Evolutionary conservation across 768 basidiomycete species (phyloP), one percentile per base, ranked within the genome.

Genomic region (Omphalotus guepiniiformis): DNA sequence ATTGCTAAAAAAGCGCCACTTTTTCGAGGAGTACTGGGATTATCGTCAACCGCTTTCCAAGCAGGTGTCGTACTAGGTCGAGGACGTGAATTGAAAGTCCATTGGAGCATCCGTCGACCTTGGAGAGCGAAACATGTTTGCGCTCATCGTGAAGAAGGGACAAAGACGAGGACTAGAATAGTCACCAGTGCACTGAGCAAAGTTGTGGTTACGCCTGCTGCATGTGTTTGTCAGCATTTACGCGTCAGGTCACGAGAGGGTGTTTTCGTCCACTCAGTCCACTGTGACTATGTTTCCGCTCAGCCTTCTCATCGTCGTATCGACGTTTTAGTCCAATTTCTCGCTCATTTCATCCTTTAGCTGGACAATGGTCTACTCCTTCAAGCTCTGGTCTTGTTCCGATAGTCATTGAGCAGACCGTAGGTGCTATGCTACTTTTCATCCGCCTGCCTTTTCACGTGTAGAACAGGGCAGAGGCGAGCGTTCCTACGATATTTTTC

Each of bases 401-500:
- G 16, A 26, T 42, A 40, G 54, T 57, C 29, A 48, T 37, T 23
- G n/a, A 39, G 45, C 48, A 45, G 43, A 37, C 38, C 19, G 43
- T 49, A 28, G 9, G 48, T 49, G 6, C n/a, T 19, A 9, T 5
- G 26, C 6, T 3, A n/a, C 12, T 12, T 47, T 41, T 16, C 28
- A n/a, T 54, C 49, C 48, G 30, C 9, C n/a, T n/a, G 46, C 34
- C 47, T 29, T 53, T 25, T 42, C 36, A 47, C 55, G 36, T 49
- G 39, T 26, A 48, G 42, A 42, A 3, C n/a, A 90, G 87, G 87
- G 86, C 38, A 78, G 90, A 58, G 89, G 90, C 11, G 91, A 92
- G 65, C 76, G 90, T 29, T 90, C 88, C 22, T 95, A 96, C 69
- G 94, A 97, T 61, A 96, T 98, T 98, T 93, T 68, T 97, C 94